A percentile compares a stretch with the other conserved stretches of the same genome.
Conservation (phyloP, 148 eudicot genomes). For the Chenopodium quinoa region DNA sequence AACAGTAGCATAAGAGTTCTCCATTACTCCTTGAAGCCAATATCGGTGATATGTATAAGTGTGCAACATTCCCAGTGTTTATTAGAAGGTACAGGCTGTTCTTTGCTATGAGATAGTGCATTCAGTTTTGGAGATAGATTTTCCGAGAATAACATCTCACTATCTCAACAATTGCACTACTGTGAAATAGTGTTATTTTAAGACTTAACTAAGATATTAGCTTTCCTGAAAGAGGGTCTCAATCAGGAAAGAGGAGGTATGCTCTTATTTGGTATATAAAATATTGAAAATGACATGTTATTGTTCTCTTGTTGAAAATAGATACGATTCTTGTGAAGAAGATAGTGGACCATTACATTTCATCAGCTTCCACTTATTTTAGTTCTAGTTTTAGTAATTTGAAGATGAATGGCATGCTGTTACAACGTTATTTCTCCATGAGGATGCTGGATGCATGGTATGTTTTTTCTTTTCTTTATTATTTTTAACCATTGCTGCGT, state of each 20-base stretch:
- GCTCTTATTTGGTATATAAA: not conserved
- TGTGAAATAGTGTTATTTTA: not conserved
- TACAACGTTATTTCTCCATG: not conserved
- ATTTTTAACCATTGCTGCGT: not conserved
- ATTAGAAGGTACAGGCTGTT: not conserved
- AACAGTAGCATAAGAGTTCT: not conserved
- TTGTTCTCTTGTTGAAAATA: not conserved
- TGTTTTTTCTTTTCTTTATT: too few species aligned
- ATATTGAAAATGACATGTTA: not conserved
- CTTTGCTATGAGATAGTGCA: not conserved
- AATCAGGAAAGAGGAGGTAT: not conserved
- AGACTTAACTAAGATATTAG: not conserved
- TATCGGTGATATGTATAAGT: not conserved
- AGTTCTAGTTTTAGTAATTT: not conserved
- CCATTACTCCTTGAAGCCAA: not conserved
- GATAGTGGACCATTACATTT: not conserved
- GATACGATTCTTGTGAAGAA: not conserved
- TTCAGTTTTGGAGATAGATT: not conserved
- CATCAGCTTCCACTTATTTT: not conserved
- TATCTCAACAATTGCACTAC: too few species aligned
- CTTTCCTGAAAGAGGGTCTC: not conserved
- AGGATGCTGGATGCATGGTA: not conserved
- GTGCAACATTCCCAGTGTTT: not conserved
- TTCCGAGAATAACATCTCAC: too few species aligned
- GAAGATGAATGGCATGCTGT: not conserved